Conservation (phyloP, 371 early-diverging fungal species). For the Rhizopus delemar region DNA sequence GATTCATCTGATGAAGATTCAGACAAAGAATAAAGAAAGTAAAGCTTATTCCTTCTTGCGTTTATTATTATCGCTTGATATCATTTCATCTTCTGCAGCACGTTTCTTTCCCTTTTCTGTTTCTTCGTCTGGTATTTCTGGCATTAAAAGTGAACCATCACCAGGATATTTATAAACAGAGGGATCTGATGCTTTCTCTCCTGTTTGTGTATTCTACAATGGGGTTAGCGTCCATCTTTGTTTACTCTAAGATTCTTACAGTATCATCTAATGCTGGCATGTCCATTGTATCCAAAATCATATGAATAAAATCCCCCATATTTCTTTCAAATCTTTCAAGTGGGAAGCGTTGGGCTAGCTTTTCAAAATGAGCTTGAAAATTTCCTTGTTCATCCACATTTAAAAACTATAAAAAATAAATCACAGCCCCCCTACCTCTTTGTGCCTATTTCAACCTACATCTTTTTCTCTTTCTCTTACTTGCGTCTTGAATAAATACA, state of each 20-base stretch:
- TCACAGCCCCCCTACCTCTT: background rate
- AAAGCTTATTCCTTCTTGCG: constrained; percentile 1
- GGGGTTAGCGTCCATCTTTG: background rate
- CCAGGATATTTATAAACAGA: constrained; percentile 47
- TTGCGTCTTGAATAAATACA: constrained; percentile 49
- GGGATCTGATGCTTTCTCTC: constrained; percentile 10
- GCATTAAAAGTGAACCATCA: constrained; percentile 48
- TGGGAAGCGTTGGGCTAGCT: constrained; percentile 55
- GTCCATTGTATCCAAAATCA: constrained; percentile 45
- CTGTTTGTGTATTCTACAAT: background rate
- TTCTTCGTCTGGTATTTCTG: constrained; percentile 34
- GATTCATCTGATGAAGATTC: background rate
- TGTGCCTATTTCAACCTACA: constrained; percentile 20
- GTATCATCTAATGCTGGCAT: constrained; percentile 46
- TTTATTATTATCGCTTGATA: constrained; percentile 7
- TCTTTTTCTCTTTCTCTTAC: constrained; percentile 52
- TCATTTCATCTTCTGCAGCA: constrained; percentile 3
- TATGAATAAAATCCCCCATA: constrained; percentile 50
- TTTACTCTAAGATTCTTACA: constrained; percentile 27
- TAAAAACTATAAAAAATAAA: constrained; percentile 34
- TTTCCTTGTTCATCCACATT: constrained; percentile 29
- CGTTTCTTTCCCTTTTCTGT: constrained; percentile 4
- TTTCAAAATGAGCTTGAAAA: constrained; percentile 52
- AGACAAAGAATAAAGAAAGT: background rate
- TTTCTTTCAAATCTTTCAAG: constrained; percentile 45